Percentiles rank a stretch among this genome's conserved stretches.
phyloP scores from a whole-genome alignment of 163 green algal genomes.

The Coccomyxa subellipsoidea region DNA sequence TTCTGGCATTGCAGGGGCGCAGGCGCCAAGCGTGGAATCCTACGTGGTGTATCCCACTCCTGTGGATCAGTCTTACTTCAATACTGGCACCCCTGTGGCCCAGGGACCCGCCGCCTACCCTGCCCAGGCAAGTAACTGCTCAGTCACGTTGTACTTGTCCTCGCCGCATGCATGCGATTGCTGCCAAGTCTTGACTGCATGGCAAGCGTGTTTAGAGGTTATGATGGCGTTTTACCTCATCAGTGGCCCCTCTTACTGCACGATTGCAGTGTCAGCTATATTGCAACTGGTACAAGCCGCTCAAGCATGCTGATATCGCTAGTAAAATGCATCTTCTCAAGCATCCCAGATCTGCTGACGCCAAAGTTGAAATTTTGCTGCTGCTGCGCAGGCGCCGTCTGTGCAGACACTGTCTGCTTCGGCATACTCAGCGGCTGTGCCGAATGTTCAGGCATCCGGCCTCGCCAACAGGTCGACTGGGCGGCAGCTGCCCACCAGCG shows the following conservation, averaged over 20 bases:
- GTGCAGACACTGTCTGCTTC: not conserved
- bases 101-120: not conserved
- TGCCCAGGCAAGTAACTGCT: not conserved
- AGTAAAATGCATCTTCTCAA: too few relatives aligned
- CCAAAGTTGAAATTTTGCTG: too few relatives aligned
- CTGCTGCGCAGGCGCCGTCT: not conserved
- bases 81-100: not conserved
- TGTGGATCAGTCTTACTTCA: not conserved
- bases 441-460: not conserved
- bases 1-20: not conserved
- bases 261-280: too few relatives aligned
- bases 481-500: not conserved
- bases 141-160: too few relatives aligned
- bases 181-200: too few relatives aligned
- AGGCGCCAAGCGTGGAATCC: not conserved
- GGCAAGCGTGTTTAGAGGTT: too few relatives aligned
- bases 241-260: too few relatives aligned
- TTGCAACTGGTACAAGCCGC: too few relatives aligned
- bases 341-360: too few relatives aligned
- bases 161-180: too few relatives aligned
- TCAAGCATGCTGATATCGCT: too few relatives aligned
- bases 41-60: not conserved
- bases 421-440: not conserved
- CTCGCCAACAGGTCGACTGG: not conserved
- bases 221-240: too few relatives aligned